phyloP scores from a whole-genome alignment of 2,329 filamentous ascomycete species.

The Plectosphaerella plurivora region DNA sequence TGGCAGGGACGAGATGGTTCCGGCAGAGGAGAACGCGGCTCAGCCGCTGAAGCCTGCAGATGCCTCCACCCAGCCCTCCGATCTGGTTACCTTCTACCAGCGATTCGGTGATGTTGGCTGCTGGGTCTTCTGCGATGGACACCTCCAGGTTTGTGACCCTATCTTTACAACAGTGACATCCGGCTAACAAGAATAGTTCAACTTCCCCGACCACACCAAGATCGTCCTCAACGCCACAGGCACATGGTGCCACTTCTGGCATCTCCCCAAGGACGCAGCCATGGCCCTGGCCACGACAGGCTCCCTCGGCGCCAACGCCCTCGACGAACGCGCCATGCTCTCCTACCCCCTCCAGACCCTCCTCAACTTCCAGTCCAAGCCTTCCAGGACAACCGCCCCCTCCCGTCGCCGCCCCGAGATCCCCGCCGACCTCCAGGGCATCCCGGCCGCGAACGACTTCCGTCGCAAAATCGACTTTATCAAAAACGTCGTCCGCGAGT shows the following conservation, averaged over 20 bases:
- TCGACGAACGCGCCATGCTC: conserved; percentile 66
- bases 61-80: conserved; percentile 32
- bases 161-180: too few relatives aligned
- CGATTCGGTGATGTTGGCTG: conserved; percentile 75
- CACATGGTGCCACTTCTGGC: conserved; percentile 74
- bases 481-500: conserved; percentile 62
- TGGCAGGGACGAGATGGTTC: conserved; percentile 62
- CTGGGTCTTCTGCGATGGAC: conserved; percentile 77
- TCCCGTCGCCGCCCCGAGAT: conserved; percentile 57
- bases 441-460: conserved; percentile 69
- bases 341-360: conserved; percentile 70
- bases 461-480: conserved; percentile 72
- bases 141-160: conserved; percentile 56
- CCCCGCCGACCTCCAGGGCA: conserved; percentile 53
- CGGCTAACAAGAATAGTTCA: conserved; percentile 54
- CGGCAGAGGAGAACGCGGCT: conserved; percentile 39
- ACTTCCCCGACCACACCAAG: conserved; percentile 86
- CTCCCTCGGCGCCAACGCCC: conserved; percentile 64
- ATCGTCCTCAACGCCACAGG: conserved; percentile 71
- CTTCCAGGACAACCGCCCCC: conserved; percentile 39
- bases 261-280: conserved; percentile 67
- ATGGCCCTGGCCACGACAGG: conserved; percentile 59
- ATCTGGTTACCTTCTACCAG: conserved; percentile 76
- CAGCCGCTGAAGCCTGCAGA: conserved; percentile 21
- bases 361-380: conserved; percentile 59